Evolutionary conservation across 2,329 filamentous ascomycete species (phyloP), one percentile per base, ranked within the genome.

Genomic region (Fusarium verrucosum): DNA sequence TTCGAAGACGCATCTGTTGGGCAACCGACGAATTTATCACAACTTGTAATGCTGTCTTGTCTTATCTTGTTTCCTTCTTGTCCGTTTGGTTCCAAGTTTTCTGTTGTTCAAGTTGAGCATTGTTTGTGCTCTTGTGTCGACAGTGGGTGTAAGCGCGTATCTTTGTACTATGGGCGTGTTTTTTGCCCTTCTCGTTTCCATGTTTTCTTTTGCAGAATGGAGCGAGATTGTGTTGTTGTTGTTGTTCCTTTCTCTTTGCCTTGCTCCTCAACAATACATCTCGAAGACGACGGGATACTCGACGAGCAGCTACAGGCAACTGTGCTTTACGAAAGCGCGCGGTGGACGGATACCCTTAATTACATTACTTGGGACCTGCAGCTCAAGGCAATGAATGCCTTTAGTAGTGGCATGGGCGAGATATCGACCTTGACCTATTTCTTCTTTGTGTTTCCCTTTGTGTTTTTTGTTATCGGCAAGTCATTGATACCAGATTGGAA

Each of bases 1-100:
- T 58, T 63, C 62, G 55, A 71, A 72, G 70, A 72, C 70, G 61
- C 70, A 72, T 72, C 54, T 57, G 65, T 72, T 64, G 61, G 70
- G 70, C 70, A 51, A 72, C 70, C 59, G 61, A 72, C 66, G 57
- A 49, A 41, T 64, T 58, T 52, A 52, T 68, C 50, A 40, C 43
- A 45, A 49, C 43, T 60, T 38, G 58, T 62, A 50, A 58, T 56
- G 53, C 38, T 40, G 50, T 37, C 46, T 50, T 53, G 32, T 43
- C 43, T 47, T 53, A 32, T 44, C 45, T 50, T 25, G 30, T 66
- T 58, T 70, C 43, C 46, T 42, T 55, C 56, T 32, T 38, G 35
- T 50, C 35, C 38, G 37, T 47, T 54, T 38, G 50, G 38, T 47
- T 37, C n/a, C 25, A 44, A 59, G 23, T 46, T 64, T 60, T 35